Conservation (phyloP, 179 eudicot genomes). For the Drosera spatulata region DNA sequence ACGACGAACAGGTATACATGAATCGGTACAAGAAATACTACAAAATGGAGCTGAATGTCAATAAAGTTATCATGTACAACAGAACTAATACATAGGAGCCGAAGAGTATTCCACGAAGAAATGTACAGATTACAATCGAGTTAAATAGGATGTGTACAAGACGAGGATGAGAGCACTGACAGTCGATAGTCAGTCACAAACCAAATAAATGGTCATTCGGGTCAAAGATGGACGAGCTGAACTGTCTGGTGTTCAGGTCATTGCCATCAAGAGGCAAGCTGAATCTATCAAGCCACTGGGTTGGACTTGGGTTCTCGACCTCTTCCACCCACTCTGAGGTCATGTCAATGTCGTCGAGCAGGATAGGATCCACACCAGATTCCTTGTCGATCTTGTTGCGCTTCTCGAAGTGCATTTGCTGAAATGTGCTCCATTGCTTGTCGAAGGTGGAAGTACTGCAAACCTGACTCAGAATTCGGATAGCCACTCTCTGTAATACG, state of each 20-base stretch:
- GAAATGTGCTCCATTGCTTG: slow-evolving; percentile 71
- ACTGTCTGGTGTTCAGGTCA: slow-evolving; percentile 89
- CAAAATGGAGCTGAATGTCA: too few relatives aligned
- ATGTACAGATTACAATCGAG: too few relatives aligned
- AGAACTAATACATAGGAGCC: too few relatives aligned
- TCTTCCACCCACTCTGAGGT: slow-evolving; percentile 98
- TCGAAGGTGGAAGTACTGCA: slow-evolving; percentile 69
- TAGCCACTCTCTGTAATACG: slow-evolving; percentile 66
- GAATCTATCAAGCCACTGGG: slow-evolving; percentile 93
- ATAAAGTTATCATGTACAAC: too few relatives aligned
- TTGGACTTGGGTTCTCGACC: slow-evolving; percentile 64
- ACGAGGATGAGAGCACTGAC: too few relatives aligned
- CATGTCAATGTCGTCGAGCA: slow-evolving; percentile 84
- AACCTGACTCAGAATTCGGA: slow-evolving; percentile 80
- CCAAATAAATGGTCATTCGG: slow-evolving; percentile 56
- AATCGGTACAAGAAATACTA: too few relatives aligned
- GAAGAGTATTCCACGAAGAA: too few relatives aligned
- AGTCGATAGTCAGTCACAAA: slow-evolving; percentile 25
- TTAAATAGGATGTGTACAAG: too few relatives aligned
- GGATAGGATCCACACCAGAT: slow-evolving; percentile 63
- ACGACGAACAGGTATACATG: too few relatives aligned
- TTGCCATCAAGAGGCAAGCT: slow-evolving; percentile 75
- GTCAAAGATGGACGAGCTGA: slow-evolving; percentile 55
- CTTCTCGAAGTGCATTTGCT: slow-evolving; percentile 86
- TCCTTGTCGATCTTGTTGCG: slow-evolving; percentile 92